Percentiles rank a stretch among this genome's conserved stretches.
Evolutionary conservation across 2,329 filamentous ascomycete genomes (phyloP).

Genomic region (Zymoseptoria ardabiliae): DNA sequence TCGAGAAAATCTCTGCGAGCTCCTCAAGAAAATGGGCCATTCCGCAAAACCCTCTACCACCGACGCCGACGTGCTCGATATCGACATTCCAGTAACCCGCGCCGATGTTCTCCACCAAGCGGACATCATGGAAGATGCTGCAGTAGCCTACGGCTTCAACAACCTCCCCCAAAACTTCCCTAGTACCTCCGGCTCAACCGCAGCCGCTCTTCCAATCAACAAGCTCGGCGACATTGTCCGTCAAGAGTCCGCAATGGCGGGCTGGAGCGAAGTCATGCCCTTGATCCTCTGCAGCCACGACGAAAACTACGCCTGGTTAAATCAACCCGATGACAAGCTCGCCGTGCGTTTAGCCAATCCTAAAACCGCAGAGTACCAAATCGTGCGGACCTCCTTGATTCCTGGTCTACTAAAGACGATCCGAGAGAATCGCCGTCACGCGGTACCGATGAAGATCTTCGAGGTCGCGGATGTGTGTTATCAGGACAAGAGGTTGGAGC

Average conservation of each 20-base stretch:
- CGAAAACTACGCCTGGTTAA: constrained; percentile 95
- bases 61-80: constrained; percentile 60
- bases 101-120: constrained; percentile 94
- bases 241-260: constrained; percentile 81
- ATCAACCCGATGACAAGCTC: constrained; percentile 76
- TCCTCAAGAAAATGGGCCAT: constrained; percentile 85
- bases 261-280: constrained; percentile 94
- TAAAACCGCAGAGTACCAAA: constrained; percentile 88
- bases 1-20: constrained; percentile 65
- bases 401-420: constrained; percentile 90
- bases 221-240: constrained; percentile 90
- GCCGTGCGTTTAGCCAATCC: constrained; percentile 84
- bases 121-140: constrained; percentile 97
- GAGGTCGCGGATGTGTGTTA: constrained; percentile 87
- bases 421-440: constrained; percentile 83
- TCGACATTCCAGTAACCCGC: constrained; percentile 78
- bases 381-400: constrained; percentile 78
- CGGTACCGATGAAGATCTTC: constrained; percentile 84
- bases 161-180: constrained; percentile 81
- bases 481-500: constrained; percentile 74
- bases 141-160: constrained; percentile 97
- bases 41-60: constrained; percentile 66
- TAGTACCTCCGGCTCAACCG: constrained; percentile 77
- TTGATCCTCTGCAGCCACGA: constrained; percentile 95
- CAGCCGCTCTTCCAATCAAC: constrained; percentile 82